Evolutionary conservation across 2,329 filamentous ascomycete genomes (phyloP).

Genomic region (Hypoxylon sp.): DNA sequence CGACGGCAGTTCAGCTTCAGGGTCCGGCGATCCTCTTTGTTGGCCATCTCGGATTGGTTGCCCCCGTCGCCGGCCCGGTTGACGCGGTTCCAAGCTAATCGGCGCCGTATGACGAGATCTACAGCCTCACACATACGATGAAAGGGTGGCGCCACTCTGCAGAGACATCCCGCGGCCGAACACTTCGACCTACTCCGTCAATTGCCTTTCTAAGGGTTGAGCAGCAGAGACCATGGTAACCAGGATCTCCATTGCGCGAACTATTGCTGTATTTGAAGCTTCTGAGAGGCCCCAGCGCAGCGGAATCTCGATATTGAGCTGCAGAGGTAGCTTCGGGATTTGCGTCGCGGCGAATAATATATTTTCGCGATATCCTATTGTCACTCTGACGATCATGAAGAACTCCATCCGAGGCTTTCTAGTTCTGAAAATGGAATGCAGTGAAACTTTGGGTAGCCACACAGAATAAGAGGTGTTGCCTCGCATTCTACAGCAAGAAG

Average conservation of each 20-base stretch:
- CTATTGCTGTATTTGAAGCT: constrained; percentile 39
- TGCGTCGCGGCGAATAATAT: constrained; percentile 41
- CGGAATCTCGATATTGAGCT: constrained; percentile 45
- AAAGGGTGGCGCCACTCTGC: constrained; percentile 30
- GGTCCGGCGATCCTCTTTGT: constrained; percentile 51
- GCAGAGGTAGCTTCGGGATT: constrained; percentile 45
- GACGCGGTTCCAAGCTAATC: constrained; percentile 45
- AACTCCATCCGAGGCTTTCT: constrained; percentile 45
- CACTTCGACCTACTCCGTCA: constrained; percentile 28
- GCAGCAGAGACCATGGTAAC: constrained; percentile 32
- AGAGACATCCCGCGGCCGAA: constrained; percentile 21
- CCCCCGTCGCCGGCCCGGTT: constrained; percentile 47
- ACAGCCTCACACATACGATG: constrained; percentile 35
- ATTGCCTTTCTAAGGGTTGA: constrained; percentile 35
- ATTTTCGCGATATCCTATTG: constrained; percentile 35
- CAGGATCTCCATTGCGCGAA: constrained; percentile 35
- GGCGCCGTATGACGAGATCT: constrained; percentile 43
- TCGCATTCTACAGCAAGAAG: constrained; percentile 35
- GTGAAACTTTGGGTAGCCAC: constrained; percentile 55
- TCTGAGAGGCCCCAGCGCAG: constrained; percentile 45
- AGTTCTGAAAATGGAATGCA: constrained; percentile 29
- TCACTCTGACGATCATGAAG: constrained; percentile 38
- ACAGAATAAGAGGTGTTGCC: constrained; percentile 40
- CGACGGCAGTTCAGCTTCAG: constrained; percentile 50
- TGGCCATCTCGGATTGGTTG: constrained; percentile 49